A percentile compares a stretch with the other conserved stretches of the same genome.
Evolutionary conservation across 2,329 filamentous ascomycete species (phyloP).

Genomic region (Pestalotiopsis sp.): DNA sequence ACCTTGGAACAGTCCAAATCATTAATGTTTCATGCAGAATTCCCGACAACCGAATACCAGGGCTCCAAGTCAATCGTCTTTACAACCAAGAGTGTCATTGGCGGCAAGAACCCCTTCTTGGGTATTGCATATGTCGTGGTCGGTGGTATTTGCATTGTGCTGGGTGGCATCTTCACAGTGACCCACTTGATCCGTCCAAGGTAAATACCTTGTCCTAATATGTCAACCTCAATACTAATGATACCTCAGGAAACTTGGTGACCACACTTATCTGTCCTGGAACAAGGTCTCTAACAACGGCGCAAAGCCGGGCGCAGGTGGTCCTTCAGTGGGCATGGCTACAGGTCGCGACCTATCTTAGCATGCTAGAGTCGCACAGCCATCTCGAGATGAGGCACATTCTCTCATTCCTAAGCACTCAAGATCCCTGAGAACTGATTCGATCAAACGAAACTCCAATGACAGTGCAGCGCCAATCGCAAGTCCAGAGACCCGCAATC

Average conservation of each 20-base stretch:
- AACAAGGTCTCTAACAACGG: slow-evolving; percentile 83
- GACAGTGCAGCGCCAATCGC: not conserved
- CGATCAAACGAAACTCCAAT: not conserved
- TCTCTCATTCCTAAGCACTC: slow-evolving; percentile 5
- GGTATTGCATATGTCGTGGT: slow-evolving; percentile 96
- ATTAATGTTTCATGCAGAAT: slow-evolving; percentile 55
- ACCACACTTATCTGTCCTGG: slow-evolving; percentile 97
- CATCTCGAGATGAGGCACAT: slow-evolving; percentile 9
- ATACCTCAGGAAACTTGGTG: slow-evolving; percentile 79
- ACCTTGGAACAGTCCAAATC: not conserved
- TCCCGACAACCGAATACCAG: slow-evolving; percentile 74
- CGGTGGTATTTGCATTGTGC: slow-evolving; percentile 85
- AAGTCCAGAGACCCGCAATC: not conserved
- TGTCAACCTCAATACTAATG: slow-evolving; percentile 6
- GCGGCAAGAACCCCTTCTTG: slow-evolving; percentile 91
- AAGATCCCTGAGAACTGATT: not conserved
- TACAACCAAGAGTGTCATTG: slow-evolving; percentile 88
- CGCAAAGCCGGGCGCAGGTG: slow-evolving; percentile 35
- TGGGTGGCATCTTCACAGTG: slow-evolving; percentile 84
- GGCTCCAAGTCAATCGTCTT: slow-evolving; percentile 90
- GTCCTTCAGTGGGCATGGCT: slow-evolving; percentile 44
- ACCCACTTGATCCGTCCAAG: slow-evolving; percentile 90
- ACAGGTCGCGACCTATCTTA: slow-evolving; percentile 56
- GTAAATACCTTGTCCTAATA: slow-evolving; percentile 44
- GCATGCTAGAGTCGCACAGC: slow-evolving; percentile 12